Conservation (phyloP, 495 filamentous ascomycete genomes). For the Penicillium pancosmium region DNA sequence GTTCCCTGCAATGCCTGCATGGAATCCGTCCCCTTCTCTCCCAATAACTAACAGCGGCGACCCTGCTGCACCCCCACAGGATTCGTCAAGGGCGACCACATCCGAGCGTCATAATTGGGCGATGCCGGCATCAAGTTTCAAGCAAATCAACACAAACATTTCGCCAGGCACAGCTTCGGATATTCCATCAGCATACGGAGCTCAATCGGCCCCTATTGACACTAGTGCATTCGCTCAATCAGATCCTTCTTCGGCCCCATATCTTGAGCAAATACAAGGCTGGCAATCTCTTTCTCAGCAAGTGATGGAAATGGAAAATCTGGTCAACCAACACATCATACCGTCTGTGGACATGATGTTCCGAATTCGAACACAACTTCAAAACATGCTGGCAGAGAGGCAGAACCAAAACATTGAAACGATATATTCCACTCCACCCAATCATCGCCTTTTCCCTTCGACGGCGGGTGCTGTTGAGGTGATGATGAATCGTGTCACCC, state of each 20-base stretch:
- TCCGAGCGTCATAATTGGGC: background rate
- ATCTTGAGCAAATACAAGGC: background rate
- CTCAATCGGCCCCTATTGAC: background rate
- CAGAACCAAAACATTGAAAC: background rate
- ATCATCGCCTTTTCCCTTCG: background rate
- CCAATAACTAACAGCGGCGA: background rate
- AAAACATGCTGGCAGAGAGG: background rate
- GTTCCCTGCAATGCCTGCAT: background rate
- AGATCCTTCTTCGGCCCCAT: background rate
- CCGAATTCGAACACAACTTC: background rate
- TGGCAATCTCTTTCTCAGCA: slow-evolving; percentile 4
- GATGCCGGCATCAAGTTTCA: background rate
- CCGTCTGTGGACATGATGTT: background rate
- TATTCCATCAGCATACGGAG: background rate
- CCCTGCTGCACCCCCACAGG: background rate
- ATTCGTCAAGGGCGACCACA: background rate
- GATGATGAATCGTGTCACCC: slow-evolving; percentile 8
- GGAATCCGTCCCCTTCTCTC: background rate
- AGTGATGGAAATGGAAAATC: background rate
- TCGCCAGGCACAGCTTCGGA: background rate
- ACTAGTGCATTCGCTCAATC: no score
- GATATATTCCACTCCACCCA: background rate
- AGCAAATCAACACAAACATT: background rate
- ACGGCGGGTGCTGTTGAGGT: background rate
- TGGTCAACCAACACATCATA: background rate